Conservation (phyloP, 441 rosid genomes). For the Pelargonium australe region DNA sequence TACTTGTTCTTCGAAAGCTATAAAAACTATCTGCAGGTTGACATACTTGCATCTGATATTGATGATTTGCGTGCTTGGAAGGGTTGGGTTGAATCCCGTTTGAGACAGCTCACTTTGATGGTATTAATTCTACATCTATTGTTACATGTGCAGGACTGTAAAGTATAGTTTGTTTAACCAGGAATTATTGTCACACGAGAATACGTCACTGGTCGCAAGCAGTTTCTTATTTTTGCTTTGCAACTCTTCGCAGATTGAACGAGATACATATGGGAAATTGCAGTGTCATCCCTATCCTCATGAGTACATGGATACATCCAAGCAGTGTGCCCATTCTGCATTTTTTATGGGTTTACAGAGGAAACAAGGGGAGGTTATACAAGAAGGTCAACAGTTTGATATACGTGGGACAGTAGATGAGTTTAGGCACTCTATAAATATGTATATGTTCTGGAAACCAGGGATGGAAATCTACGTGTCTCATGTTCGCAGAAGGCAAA, state of each 20-base stretch:
- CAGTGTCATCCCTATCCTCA: constrained; percentile 67
- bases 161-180: background rate
- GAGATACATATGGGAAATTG: constrained; percentile 54
- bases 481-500: constrained; percentile 55
- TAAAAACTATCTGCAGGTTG: constrained; percentile 63
- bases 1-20: constrained; percentile 59
- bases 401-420: constrained; percentile 58
- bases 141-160: background rate
- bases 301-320: constrained; percentile 40
- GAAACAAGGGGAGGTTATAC: constrained; percentile 47
- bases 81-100: constrained; percentile 77
- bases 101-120: constrained; percentile 59
- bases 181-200: background rate
- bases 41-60: constrained; percentile 44
- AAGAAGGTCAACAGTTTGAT: constrained; percentile 67
- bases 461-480: constrained; percentile 67
- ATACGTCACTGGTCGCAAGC: background rate
- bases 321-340: constrained; percentile 42
- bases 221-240: background rate
- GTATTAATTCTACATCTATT: constrained; percentile 26
- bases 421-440: constrained; percentile 39
- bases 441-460: constrained; percentile 60
- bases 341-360: constrained; percentile 68
- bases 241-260: constrained; percentile 45
- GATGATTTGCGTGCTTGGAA: constrained; percentile 65